Percentiles rank a stretch among this genome's conserved stretches.
Conservation (phyloP, 73 alveolate species). For the Uronychia binucleata region DNA sequence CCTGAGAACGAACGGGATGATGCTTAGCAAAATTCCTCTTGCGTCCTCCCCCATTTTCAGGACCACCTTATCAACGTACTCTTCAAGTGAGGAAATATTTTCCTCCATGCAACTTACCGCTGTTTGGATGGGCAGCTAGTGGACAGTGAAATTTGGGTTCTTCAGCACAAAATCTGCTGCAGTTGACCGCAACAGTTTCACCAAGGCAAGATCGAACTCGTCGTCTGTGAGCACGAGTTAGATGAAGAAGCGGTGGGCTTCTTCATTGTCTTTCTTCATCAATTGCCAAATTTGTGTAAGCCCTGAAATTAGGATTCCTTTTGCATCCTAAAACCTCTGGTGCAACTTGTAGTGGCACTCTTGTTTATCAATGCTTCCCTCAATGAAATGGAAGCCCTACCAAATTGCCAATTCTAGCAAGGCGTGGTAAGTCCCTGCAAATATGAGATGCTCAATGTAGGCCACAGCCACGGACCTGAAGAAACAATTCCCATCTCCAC, state of each 20-base stretch:
- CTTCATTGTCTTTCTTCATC: not conserved
- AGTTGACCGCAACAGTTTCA: not conserved
- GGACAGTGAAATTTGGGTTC: not conserved
- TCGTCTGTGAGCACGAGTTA: not conserved
- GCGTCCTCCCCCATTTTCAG: not conserved
- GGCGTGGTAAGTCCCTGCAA: not conserved
- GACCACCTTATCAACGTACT: not conserved
- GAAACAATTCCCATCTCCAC: not conserved
- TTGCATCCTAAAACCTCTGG: not conserved
- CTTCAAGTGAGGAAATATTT: not conserved
- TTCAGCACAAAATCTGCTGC: not conserved
- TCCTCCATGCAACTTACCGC: not conserved
- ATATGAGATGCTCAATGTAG: not conserved
- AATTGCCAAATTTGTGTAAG: not conserved
- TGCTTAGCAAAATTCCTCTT: not conserved
- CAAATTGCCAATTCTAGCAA: not conserved
- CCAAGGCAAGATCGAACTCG: not conserved
- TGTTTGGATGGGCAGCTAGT: not conserved
- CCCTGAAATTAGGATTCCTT: not conserved
- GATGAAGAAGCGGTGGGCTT: not conserved
- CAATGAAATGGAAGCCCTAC: not conserved
- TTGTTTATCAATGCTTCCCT: not conserved
- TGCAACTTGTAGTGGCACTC: not conserved
- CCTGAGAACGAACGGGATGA: not conserved
- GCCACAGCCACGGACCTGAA: not conserved